These are phyloP conservation scores for Phytophthora idaei DNA, from an alignment of 352 stramenopile genomes.

Conservation along the genomic window DNA sequence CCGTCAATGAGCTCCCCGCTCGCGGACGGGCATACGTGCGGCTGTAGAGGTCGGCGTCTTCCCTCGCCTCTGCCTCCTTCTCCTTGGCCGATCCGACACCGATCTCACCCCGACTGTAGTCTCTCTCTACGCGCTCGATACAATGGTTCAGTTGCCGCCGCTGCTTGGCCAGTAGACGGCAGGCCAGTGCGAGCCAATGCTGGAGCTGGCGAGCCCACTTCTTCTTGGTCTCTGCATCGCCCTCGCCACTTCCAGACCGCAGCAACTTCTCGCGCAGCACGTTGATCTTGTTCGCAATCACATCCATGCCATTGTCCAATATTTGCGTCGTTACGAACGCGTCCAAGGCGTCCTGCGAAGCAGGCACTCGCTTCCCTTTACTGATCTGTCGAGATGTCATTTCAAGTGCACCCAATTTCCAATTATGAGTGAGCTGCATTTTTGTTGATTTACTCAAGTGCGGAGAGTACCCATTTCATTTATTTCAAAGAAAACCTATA, in stretches of 20 bases:
- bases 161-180: conserved; percentile 61
- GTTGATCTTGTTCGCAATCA: conserved; percentile 68
- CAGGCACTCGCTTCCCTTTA: conserved; percentile 21
- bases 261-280: conserved; percentile 62
- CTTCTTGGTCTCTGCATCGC: conserved; percentile 38
- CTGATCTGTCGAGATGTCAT: conserved; percentile 8
- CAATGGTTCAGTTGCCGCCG: conserved; percentile 52
- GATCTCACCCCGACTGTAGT: conserved; percentile 51
- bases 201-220: conserved; percentile 66
- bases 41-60: conserved; percentile 41
- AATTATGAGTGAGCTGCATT: too few species aligned
- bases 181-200: conserved; percentile 64
- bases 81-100: conserved; percentile 26
- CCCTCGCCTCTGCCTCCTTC: conserved; percentile 24
- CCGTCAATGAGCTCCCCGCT: conserved; percentile 17
- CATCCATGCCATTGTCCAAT: conserved; percentile 84
- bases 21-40: conserved; percentile 39
- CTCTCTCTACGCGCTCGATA: conserved; percentile 59
- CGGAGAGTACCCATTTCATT: too few species aligned
- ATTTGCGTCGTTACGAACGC: conserved; percentile 78
- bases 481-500: too few species aligned
- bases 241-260: conserved; percentile 21
- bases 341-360: conserved; percentile 62
- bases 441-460: too few species aligned
- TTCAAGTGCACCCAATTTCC: neutral